Evolutionary conservation across 768 basidiomycete genomes (phyloP), one percentile per base, ranked within the genome.

Genomic region (Leucosporidium scottii): DNA sequence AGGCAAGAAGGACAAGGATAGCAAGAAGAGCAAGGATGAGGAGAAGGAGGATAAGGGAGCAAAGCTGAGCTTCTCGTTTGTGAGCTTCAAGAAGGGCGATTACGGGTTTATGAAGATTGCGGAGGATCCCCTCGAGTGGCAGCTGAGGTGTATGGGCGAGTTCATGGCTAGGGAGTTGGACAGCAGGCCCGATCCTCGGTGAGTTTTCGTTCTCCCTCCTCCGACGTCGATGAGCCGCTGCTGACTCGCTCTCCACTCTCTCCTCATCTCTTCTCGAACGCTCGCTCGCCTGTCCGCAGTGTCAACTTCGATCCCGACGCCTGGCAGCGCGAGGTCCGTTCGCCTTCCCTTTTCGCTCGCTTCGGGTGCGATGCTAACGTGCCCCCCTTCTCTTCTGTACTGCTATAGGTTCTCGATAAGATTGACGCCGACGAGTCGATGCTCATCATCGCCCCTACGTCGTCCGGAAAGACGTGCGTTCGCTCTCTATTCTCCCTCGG

Each of bases 111-210:
- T 71, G 69, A 66, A 64, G 50, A 82, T 87, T 64, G 78, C 70
- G 2, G 85, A 87, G 65, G 79, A 85, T 66, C 84, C 85, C 1
- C 75, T 86, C 13, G 77, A 79, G 18, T 89, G 87, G 86, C 87
- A 88, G 74, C 78, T 89, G 30, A 82, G 85, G n/a, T 76, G 83
- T 17, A 87, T 87, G 65, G 87, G 87, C 9, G 83, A 86, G 69
- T 85, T 80, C 73, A 86, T 89, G 87, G 86, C 87, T 72, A 80
- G 87, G 47, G 85, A 83, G 67, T 86, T 89, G 84, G 87, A 87
- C 68, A 81, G 84, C 51, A 78, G 82, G 61, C 74, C 77, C 0
- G 88, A 89, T 76, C 55, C 65, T 39, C 71, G 67, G 64, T 62
- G 13, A 36, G 64, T 21, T 15, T 13, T 48, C 17, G 25, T 28